Evolutionary conservation across 2,329 filamentous ascomycete genomes (phyloP), one percentile per base, ranked within the genome.

Genomic region (Ceratocystis ficicola): DNA sequence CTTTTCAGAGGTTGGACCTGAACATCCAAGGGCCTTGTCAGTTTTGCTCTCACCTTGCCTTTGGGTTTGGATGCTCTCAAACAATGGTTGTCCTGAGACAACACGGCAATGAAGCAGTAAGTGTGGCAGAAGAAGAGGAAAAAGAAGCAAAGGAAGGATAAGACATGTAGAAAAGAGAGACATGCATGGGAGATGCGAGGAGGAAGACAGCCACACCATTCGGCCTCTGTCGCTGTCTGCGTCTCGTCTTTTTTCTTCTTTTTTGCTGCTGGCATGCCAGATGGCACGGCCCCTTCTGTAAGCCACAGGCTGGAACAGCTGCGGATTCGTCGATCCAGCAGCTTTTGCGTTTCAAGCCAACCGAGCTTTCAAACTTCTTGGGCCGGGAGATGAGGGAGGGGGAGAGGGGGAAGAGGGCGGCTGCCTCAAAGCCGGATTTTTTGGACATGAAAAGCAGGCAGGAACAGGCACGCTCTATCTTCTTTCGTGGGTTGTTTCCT

Each of bases 91-190:
- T 55, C 12, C 50, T 25, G 50, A 55, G 50, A 55, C 22, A 55
- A 55, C 20, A 55, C 50, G 15, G 50, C 50, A 55, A 55, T 55
- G 50, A 55, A 55, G 50, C 50, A 55, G 20, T 25, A 55, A 55
- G 50, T 55, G 50, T 55, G 50, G 10, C 50, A 55, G 7, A 41
- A 20, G 25, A 36, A 60, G 3, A 60, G 12, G 10, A 22, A 20
- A 41, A 60, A 17, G 28, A 36, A 7, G 10, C 20, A 60, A 60
- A 12, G 36, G n/a, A 41, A 41, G 2, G 20, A 57, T 22, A 30
- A 22, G 20, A 28, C 17, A 36, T 12, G 5, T 5, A 28, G 15
- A 55, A 10, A 22, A 55, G n/a, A 55, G 22, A 25, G 30, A 30
- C 30, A 30, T 30, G 30, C 30, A 30, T 30, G 30, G 30, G 30